Evolutionary conservation across 768 basidiomycete species (phyloP), one percentile per base, ranked within the genome.

Genomic region (Kwoniella mangroviensis): DNA sequence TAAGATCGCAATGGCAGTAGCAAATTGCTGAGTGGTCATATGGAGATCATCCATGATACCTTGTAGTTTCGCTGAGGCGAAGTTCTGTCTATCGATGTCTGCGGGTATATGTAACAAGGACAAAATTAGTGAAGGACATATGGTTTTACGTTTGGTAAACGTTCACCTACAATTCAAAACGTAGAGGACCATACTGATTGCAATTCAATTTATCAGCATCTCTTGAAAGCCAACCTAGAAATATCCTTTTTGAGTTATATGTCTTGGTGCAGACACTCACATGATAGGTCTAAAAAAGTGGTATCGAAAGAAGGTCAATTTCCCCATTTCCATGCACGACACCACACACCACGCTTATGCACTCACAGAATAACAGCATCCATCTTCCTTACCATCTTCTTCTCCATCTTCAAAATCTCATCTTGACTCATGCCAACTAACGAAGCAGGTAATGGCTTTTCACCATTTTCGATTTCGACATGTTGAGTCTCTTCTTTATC

Each of bases 41-140:
- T 73, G 17, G 19, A 83, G 69, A 64, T 81, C 82, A 13, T 40
- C 57, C 72, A 73, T 74, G 70, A 83, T 78, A 34, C 75, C 75
- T 19, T 73, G 72, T 9, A 82, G 73, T 49, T 78, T 78, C 7
- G 79, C 78, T 4, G 75, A 63, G 21, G 79, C 74, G 9, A 83
- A 70, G 62, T 79, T 79, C 59, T 78, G 75, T 17, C 79, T 53
- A 65, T 75, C 79, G 72, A 73, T 71, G 59, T 78, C 74, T 73
- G 34, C 21, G 45, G 2, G 1, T 1, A 17, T n/a, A n/a, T 22
- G 9, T 34, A 34, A 0, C 1, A 1, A 49, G 45, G 19, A 49
- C 45, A 49, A 13, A 49, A 49, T 49, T 1, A 49, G 45, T 49
- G 1, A 1, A 19, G 3, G 45, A 7, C 10, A 49, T 49, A 13